Base-by-base conservation (phyloP, 495 filamentous ascomycete species). In the Podospora fimiseda region DNA sequence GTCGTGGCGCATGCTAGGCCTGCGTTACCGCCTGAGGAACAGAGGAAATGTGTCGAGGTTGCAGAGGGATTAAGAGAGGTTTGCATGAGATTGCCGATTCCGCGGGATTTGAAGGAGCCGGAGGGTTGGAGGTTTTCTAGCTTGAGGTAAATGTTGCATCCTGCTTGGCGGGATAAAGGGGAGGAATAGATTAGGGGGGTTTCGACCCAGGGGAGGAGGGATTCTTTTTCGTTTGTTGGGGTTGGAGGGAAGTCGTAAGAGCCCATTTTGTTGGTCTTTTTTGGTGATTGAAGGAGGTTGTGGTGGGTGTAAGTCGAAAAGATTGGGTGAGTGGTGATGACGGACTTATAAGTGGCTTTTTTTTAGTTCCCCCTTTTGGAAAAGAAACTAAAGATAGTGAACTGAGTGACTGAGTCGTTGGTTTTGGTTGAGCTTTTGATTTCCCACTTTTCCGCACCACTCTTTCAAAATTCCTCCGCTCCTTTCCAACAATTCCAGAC, bases 91-190 rank as follows among this genome's bases (percentile, higher is more conserved):
- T 88, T 81, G 56, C 90, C 92, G 56, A 96, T 82, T 15, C 88
- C 92, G 13, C 89, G 84, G 24, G 90, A 95, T 70, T 96, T 98
- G 83, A 96, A 98, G 9, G 90, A 94, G 42, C 89, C 90, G 3
- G 87, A 86, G 3, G 93, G 92, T 60, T 98, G 92, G 60, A 92
- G 81, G 69, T 88, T 88, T 54, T 98, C 92, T 51, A 96, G 83
- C 66, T 98, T 98, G 60, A 98, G 84, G 70, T 86, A 91, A 71
- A 97, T 81, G 54, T 81, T 77, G 64, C 86, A 91, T 37, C 86
- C 86, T 20, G 86, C 86, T n/a, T 75, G 75, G 52, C 78, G 75
- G 33, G 86, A 90, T 22, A 93, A 77, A 4, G 77, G 69, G 36
- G 73, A 67, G 0, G 86, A 90, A 60, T 82, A 80, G 53, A 87